Base-by-base conservation (phyloP, 352 stramenopile species). In the Thraustochytrium sp. region DNA sequence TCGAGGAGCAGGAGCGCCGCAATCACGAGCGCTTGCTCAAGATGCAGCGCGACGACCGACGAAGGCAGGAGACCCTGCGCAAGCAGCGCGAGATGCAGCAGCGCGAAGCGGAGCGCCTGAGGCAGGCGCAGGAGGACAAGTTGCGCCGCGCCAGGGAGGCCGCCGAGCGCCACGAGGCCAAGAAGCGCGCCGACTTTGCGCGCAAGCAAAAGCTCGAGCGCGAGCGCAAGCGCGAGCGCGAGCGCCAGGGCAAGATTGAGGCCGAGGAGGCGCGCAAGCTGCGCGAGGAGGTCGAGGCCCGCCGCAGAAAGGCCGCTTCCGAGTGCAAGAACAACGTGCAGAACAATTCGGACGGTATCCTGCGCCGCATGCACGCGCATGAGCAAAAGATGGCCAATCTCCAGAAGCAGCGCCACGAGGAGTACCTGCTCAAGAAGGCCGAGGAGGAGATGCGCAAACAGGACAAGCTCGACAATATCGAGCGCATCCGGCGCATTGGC, bases 381-480 rank as follows among this genome's bases (percentile, higher is more conserved):
- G 68, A 80, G 26, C 48, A 80, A 38, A 46, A 53, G 48, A 68
- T 80, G 42, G 37, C 34, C 5, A 26, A 80, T 21, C 76, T 80
- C 51, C 13, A 80, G 37, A 64, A 61, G 51, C 48, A 80, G 13
- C 68, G 46, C 31, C 21, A 80, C 21, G 48, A 61, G 23, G 68
- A 80, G 26, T 37, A 63, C 21, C 68, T 65, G 1, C 48, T 80
- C n/a, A 18, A 31, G 13, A 80, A 80, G 51, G 34, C 68, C 23
- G 53, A 80, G 38, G 68, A 80, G 38, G 48, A 61, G 26, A 9
- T 80, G n/a, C 46, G 68, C 26, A 80, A 80, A 42, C 68, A 80
- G 51, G 68, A 80, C 51, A 80, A 80, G 42, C 68, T 80, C 13
- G 68, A 80, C 18, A 80, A 80, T 51, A 80, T 80, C 76, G 68